Evolutionary conservation across 495 filamentous ascomycete genomes (phyloP).

Genomic region (Staphylotrichum tortipilum): DNA sequence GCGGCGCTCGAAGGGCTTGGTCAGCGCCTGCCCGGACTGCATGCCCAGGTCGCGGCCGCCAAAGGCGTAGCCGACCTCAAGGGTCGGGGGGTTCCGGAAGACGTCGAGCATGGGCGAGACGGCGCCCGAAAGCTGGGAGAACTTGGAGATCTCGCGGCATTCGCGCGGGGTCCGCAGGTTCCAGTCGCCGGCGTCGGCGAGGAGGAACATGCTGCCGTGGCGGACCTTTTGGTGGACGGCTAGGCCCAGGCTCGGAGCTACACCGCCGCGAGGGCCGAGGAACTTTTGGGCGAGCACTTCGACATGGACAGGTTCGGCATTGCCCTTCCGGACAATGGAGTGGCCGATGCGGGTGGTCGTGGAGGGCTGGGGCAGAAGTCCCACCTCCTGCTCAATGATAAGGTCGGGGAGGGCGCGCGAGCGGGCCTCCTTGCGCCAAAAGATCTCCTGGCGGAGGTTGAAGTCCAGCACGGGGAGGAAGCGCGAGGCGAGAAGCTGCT

Average conservation of each 20-base stretch:
- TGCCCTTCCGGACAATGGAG: conserved; percentile 11
- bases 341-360: conserved; percentile 16
- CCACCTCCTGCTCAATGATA: conserved; percentile 20
- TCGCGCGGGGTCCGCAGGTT: conserved; percentile 8
- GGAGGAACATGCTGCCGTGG: conserved; percentile 13
- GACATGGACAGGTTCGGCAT: conserved; percentile 13
- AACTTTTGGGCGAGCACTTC: conserved; percentile 16
- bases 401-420: neutral
- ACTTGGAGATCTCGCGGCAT: conserved; percentile 15
- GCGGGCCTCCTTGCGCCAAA: neutral
- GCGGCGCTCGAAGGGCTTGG: conserved; percentile 10
- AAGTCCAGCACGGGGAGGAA: conserved; percentile 16
- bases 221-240: conserved; percentile 11
- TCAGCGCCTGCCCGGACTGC: conserved; percentile 14
- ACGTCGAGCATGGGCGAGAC: neutral
- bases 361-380: conserved; percentile 14
- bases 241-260: conserved; percentile 15
- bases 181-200: conserved; percentile 20
- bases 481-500: conserved; percentile 14
- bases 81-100: conserved; percentile 17
- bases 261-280: neutral
- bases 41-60: conserved; percentile 16
- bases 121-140: conserved; percentile 8
- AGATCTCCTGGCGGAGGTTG: conserved; percentile 18
- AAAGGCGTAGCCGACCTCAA: conserved; percentile 21